phyloP scores from a whole-genome alignment of 139 green algal species.

The Marvania coccoides region DNA sequence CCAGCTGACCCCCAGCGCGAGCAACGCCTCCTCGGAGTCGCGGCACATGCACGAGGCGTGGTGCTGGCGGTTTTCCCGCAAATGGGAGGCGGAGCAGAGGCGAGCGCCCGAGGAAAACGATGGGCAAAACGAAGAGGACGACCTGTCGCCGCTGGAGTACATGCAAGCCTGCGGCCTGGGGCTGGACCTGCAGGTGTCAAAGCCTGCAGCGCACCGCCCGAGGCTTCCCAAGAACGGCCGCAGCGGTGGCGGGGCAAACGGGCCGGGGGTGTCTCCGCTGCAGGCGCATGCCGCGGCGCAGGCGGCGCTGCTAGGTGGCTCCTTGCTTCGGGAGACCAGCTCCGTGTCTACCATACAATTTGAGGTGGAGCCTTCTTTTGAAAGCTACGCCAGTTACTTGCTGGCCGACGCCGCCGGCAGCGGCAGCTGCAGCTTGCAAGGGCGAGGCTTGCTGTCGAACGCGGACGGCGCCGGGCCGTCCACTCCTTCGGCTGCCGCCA shows the following conservation, averaged over 20 bases:
- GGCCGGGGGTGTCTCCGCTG: neutral
- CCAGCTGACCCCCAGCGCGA: conserved; percentile 1
- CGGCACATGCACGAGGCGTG: neutral
- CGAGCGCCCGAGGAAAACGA: conserved; percentile 2
- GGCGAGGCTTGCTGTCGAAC: neutral
- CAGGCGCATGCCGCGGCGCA: neutral
- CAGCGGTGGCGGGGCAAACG: neutral
- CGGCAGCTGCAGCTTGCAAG: neutral
- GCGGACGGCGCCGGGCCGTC: neutral
- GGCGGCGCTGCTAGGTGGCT: neutral
- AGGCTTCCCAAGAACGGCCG: neutral
- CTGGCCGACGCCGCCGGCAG: neutral
- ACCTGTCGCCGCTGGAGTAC: conserved; percentile 19
- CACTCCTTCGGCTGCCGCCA: neutral
- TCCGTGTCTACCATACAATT: neutral
- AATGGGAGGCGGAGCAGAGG: conserved; percentile 20
- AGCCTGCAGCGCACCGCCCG: neutral
- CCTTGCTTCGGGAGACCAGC: neutral
- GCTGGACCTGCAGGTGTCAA: conserved; percentile 4
- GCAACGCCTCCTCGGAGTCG: neutral
- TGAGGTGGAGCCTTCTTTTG: neutral
- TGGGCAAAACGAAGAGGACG: conserved; percentile 5
- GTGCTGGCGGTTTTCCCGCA: neutral
- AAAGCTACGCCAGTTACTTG: neutral
- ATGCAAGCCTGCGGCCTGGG: conserved; percentile 22